Percentiles rank a stretch among this genome's conserved stretches.
phyloP scores from a whole-genome alignment of 1,284 basidiomycete genomes.

The Omphalotus olearius region DNA sequence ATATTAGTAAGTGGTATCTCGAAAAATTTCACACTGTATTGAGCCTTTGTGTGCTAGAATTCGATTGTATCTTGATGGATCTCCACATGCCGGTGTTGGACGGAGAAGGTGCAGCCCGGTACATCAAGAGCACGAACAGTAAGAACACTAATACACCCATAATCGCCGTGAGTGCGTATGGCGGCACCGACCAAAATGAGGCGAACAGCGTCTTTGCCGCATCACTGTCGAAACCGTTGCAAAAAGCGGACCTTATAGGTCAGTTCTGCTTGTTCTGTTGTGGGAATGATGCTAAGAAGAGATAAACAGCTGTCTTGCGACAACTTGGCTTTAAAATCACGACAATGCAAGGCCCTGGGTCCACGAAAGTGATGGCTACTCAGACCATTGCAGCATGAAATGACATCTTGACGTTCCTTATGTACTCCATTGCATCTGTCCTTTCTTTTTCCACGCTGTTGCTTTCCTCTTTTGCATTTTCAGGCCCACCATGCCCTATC shows the following conservation, averaged over 20 bases:
- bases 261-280: conserved; percentile 14
- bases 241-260: conserved; percentile 77
- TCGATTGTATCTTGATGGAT: conserved; percentile 88
- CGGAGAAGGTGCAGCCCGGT: conserved; percentile 87
- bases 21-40: conserved; percentile 13
- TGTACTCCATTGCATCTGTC: conserved; percentile 18
- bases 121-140: conserved; percentile 93
- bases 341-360: conserved; percentile 53
- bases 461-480: conserved; percentile 15
- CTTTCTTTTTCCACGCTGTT: conserved; percentile 21
- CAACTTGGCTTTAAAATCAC: conserved; percentile 87
- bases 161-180: conserved; percentile 86
- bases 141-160: conserved; percentile 89
- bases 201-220: conserved; percentile 81
- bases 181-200: conserved; percentile 59
- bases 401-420: conserved; percentile 15
- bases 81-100: conserved; percentile 92
- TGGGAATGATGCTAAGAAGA: conserved; percentile 1
- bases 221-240: conserved; percentile 83
- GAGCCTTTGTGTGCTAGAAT: conserved; percentile 46
- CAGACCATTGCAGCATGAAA: conserved; percentile 25
- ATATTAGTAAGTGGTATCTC: conserved; percentile 72
- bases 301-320: conserved; percentile 58
- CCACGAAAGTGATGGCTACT: conserved; percentile 45
- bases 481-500: conserved; percentile 19